Base-by-base conservation (phyloP, 2,329 filamentous ascomycete genomes). In the Trichophyton simii region DNA sequence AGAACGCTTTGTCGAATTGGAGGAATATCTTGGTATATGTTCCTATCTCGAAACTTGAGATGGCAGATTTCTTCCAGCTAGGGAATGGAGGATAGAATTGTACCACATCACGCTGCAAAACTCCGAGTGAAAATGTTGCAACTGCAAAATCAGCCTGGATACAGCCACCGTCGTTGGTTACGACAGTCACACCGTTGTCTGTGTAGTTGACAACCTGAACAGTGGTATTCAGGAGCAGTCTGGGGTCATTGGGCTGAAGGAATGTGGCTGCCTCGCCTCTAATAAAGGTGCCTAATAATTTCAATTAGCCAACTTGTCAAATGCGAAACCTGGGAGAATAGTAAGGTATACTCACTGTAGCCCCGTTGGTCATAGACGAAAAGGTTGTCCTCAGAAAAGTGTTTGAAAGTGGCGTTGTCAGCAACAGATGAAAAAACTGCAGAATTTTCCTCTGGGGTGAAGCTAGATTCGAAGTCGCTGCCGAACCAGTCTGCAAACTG, bases 1-100 rank as follows among this genome's bases (percentile, higher is more conserved):
- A 88, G 71, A 88, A 89, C 0, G 83, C 81, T 60, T 84, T 76
- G 63, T 84, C 75, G 72, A 88, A 88, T 64, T 87, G 85, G 3
- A 59, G 41, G 36, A 59, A 59, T 44, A 59, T 59, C 28, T 89
- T 89, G 59, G 85, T 88, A 72, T 88, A 89, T 0, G 84, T 87
- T 5, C 82, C 86, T 82, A 88, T 87, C 63, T 78, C 76, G 69
- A 87, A 87, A 42, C 80, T 83, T 2, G 82, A 78, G 59, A 88
- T 86, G 0, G 83, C 82, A 2, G 78, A 78, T 13, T 79, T 75
- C 71, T 89, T 88, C 86, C 85, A 88, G 2, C n/a, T 22, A n/a
- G 57, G 57, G 18, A 71, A 70, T 0, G 86, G 86, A 0, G 86
- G 86, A 9, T 75, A 68, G 68, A 88, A 89, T 0, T 72, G 70